phyloP scores from a whole-genome alignment of 2,329 filamentous ascomycete species.

The Juglanconis oblonga region DNA sequence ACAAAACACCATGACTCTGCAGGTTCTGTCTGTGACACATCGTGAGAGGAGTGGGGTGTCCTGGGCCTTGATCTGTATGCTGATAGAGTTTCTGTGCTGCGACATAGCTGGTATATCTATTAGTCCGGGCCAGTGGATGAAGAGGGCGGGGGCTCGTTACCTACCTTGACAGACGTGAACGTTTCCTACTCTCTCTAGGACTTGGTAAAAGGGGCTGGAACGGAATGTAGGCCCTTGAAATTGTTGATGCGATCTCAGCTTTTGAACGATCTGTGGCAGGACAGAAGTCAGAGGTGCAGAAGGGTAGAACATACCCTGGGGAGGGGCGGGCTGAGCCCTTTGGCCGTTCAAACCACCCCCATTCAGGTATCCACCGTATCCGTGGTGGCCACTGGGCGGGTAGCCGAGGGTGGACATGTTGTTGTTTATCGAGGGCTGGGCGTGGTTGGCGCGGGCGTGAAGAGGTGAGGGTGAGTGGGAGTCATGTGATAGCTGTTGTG shows the following conservation, averaged over 20 bases:
- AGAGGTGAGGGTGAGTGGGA: neutral
- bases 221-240: conserved; percentile 46
- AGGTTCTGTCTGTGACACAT: conserved; percentile 57
- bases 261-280: neutral
- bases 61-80: conserved; percentile 44
- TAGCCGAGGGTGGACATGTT: conserved; percentile 11
- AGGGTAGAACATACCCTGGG: conserved; percentile 11
- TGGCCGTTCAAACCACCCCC: conserved; percentile 9
- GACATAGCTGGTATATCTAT: conserved; percentile 47
- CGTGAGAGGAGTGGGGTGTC: conserved; percentile 51
- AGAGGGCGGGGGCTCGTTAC: conserved; percentile 24
- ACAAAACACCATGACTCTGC: conserved; percentile 82
- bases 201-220: conserved; percentile 79
- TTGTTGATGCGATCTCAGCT: conserved; percentile 4
- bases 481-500: neutral
- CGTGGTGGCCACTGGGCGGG: conserved; percentile 8
- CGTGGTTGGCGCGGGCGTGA: conserved; percentile 3
- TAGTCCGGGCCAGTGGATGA: conserved; percentile 4
- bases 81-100: conserved; percentile 49
- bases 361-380: neutral
- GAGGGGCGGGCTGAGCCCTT: conserved; percentile 8
- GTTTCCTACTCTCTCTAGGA: conserved; percentile 62
- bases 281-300: neutral
- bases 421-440: conserved; percentile 3
- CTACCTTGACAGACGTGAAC: conserved; percentile 71